A percentile compares a stretch with the other conserved stretches of the same genome.
phyloP scores from a whole-genome alignment of 2,329 filamentous ascomycete species.

The Ophiostoma sp. region DNA sequence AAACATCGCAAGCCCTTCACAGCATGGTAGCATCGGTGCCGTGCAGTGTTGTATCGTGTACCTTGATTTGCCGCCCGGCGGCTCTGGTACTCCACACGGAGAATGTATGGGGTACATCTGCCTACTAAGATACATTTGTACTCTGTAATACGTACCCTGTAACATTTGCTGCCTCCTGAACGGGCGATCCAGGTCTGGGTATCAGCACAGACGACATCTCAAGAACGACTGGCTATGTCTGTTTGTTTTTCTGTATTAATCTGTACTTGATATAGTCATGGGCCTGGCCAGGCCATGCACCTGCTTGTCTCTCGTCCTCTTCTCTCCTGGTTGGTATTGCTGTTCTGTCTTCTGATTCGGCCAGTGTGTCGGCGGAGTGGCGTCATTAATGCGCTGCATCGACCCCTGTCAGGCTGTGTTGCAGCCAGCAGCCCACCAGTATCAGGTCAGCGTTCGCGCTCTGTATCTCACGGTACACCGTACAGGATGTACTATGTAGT shows the following conservation, averaged over 20 bases:
- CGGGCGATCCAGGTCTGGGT: not conserved
- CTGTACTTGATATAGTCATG: not conserved
- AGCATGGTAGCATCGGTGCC: not conserved
- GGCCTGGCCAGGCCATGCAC: too few relatives aligned
- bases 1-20: not conserved
- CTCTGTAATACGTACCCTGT: too few relatives aligned
- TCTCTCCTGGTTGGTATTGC: not conserved
- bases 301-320: not conserved
- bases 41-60: slow-evolving; percentile 10
- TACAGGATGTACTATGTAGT: not conserved
- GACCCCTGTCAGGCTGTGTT: not conserved
- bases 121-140: not conserved
- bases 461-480: not conserved
- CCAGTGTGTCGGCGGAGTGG: not conserved
- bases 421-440: not conserved
- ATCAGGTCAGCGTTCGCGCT: not conserved
- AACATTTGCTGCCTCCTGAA: not conserved
- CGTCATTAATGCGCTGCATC: not conserved
- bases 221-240: not conserved
- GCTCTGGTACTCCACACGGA: not conserved
- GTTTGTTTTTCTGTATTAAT: not conserved
- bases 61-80: not conserved
- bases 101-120: not conserved
- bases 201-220: not conserved
- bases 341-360: not conserved